Base-by-base conservation (phyloP, 106 monocot genomes). In the Allium cepa region DNA sequence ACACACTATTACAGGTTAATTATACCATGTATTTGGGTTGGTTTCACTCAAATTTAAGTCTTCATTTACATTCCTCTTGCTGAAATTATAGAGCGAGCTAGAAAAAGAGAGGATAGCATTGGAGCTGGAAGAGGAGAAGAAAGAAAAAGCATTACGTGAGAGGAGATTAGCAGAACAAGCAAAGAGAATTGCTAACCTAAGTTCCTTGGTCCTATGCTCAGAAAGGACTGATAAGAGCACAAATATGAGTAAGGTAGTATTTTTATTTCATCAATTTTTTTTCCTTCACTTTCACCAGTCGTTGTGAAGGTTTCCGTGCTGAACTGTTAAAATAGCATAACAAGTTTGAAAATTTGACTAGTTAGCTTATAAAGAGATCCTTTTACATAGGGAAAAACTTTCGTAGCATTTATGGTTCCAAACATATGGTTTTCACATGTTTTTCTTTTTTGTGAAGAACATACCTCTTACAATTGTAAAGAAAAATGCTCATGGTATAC, bases 41-140 rank as follows among this genome's bases (percentile, higher is more conserved):
- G 22, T 22, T 9, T 50, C 45, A 53, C 26, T 59, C 18, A 17
- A 7, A 10, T 53, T 57, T 64, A 47, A 12, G 36, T 36, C 36
- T 36, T 36, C 36, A 36, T 36, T 5, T 36, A 36, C 53, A 55
- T 62, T 8, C 17, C 16, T 0, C 14, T n/a, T 47, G 15, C 8
- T 3, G 17, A 58, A 58, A 58, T 58, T 79, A 10, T 73, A 97
- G 93, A 99, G 99, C 81, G 99, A 90, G 80, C 72, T 93, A 48
- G 99, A 93, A 69, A 99, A 93, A 65, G 99, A 99, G 81, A 87
- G 99, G 62, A 99, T 99, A 66, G 82, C 80, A 63, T 78, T 99
- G 60, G 93, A 99, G 84, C 67, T 99, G 64, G 89, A 99, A 77
- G 93, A 87, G 79, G 99, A 99, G 79, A 99, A 87, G 83, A 99